These are phyloP conservation scores for Thalassiosira exigua DNA, from an alignment of 352 stramenopile species.

Conservation along the genomic window DNA sequence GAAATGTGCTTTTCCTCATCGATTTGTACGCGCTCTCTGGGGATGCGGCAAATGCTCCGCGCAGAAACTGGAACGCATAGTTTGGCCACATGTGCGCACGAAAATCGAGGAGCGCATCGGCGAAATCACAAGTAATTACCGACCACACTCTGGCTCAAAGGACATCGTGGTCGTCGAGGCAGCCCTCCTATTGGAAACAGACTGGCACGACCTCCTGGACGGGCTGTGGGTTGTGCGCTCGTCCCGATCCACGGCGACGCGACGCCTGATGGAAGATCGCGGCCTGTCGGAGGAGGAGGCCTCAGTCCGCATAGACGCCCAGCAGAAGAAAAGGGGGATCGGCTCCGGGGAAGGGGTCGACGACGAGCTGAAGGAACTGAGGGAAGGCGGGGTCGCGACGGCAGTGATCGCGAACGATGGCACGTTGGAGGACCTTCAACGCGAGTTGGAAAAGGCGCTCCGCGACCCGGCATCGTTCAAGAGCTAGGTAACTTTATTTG, in stretches of 20 bases:
- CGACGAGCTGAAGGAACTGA: conserved; percentile 44
- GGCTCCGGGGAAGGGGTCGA: conserved; percentile 6
- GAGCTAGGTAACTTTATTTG: neutral
- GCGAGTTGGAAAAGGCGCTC: conserved; percentile 52
- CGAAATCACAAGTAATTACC: conserved; percentile 34
- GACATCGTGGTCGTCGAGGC: conserved; percentile 73
- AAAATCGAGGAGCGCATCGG: conserved; percentile 60
- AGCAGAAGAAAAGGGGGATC: conserved; percentile 64
- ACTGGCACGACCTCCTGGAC: conserved; percentile 79
- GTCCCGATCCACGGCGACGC: conserved; percentile 35
- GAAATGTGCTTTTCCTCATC: neutral
- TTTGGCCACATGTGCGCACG: conserved; percentile 73
- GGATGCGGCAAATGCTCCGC: neutral
- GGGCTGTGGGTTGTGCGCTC: conserved; percentile 70
- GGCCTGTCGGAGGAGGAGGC: conserved; percentile 64
- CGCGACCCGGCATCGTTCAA: conserved; percentile 37
- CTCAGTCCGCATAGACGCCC: conserved; percentile 62
- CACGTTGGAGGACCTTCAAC: conserved; percentile 44
- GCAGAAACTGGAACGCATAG: conserved; percentile 70
- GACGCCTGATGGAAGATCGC: conserved; percentile 64
- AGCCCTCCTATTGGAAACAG: conserved; percentile 74
- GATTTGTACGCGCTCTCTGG: neutral
- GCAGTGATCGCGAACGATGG: conserved; percentile 73
- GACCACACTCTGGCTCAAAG: conserved; percentile 13
- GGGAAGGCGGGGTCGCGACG: conserved; percentile 60